Evolutionary conservation across 2,329 filamentous ascomycete species (phyloP).

Genomic region (Bipolaris bicolor): DNA sequence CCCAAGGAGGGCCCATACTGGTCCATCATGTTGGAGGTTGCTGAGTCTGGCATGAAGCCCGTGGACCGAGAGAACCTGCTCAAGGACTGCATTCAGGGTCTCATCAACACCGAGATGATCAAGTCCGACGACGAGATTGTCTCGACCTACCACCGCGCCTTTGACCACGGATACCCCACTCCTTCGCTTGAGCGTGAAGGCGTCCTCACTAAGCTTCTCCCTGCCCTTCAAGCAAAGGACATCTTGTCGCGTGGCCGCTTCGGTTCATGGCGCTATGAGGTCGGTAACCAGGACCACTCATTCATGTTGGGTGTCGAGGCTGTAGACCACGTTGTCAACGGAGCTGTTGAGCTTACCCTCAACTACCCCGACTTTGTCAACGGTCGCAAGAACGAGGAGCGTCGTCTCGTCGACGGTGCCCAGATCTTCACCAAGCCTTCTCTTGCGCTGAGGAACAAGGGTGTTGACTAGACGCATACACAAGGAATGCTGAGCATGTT

Average conservation of each 20-base stretch:
- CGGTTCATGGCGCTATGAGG: constrained; percentile 97
- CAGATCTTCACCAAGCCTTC: constrained; percentile 60
- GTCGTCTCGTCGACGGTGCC: constrained; percentile 66
- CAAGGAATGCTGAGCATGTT: constrained; percentile 20
- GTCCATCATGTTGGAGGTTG: constrained; percentile 99
- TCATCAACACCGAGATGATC: constrained; percentile 98
- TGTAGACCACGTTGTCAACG: constrained; percentile 86
- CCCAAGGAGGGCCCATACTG: constrained; percentile 93
- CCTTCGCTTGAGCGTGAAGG: constrained; percentile 94
- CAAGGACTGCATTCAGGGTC: constrained; percentile 90
- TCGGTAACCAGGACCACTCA: constrained; percentile 95
- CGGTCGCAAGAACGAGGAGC: constrained; percentile 69
- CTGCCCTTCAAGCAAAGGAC: constrained; percentile 86
- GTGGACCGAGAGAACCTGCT: constrained; percentile 86
- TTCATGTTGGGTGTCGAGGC: constrained; percentile 98
- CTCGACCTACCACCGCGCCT: constrained; percentile 96
- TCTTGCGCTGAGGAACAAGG: constrained; percentile 37
- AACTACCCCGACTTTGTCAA: constrained; percentile 99
- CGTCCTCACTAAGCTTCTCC: constrained; percentile 88
- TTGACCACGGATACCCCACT: constrained; percentile 98
- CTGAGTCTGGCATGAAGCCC: constrained; percentile 93
- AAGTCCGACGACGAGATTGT: constrained; percentile 90
- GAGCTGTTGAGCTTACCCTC: constrained; percentile 87
- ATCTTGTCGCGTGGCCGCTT: constrained; percentile 97
- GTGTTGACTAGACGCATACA: constrained; percentile 24